Conservation (phyloP, 2,329 filamentous ascomycete species). For the Ploettnerulaceae sp. region DNA sequence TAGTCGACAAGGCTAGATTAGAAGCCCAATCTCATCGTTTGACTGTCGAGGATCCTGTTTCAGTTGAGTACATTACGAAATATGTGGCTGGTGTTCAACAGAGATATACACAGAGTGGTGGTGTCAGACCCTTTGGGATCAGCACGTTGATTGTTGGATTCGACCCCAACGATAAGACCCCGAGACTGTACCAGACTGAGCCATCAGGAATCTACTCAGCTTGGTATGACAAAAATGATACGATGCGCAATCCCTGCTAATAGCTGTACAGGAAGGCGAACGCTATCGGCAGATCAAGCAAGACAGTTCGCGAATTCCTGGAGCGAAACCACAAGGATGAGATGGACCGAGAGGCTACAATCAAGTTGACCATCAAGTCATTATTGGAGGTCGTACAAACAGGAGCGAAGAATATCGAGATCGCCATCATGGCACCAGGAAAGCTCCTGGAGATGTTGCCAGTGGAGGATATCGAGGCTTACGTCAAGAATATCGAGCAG, state of each 20-base stretch:
- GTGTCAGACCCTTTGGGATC: slow-evolving; percentile 97
- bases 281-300: slow-evolving; percentile 95
- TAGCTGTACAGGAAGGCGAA: slow-evolving; percentile 80
- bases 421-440: slow-evolving; percentile 93
- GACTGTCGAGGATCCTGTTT: slow-evolving; percentile 94
- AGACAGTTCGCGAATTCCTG: slow-evolving; percentile 97
- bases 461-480: slow-evolving; percentile 91
- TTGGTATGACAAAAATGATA: slow-evolving; percentile 59
- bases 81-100: slow-evolving; percentile 97
- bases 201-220: slow-evolving; percentile 99
- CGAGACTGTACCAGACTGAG: slow-evolving; percentile 94
- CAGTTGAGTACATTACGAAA: slow-evolving; percentile 99
- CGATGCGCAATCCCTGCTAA: slow-evolving; percentile 13
- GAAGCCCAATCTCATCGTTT: slow-evolving; percentile 96
- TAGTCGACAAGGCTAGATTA: slow-evolving; percentile 95
- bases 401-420: slow-evolving; percentile 99
- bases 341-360: slow-evolving; percentile 94
- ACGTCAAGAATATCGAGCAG: slow-evolving; percentile 97
- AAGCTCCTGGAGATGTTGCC: slow-evolving; percentile 90
- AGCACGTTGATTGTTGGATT: slow-evolving; percentile 98
- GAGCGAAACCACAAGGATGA: slow-evolving; percentile 98
- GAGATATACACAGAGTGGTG: slow-evolving; percentile 97
- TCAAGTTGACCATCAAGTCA: slow-evolving; percentile 96
- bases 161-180: slow-evolving; percentile 83
- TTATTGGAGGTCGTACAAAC: slow-evolving; percentile 97